Conservation (phyloP, 169 alveolate genomes). For the Eimeria maxima region DNA sequence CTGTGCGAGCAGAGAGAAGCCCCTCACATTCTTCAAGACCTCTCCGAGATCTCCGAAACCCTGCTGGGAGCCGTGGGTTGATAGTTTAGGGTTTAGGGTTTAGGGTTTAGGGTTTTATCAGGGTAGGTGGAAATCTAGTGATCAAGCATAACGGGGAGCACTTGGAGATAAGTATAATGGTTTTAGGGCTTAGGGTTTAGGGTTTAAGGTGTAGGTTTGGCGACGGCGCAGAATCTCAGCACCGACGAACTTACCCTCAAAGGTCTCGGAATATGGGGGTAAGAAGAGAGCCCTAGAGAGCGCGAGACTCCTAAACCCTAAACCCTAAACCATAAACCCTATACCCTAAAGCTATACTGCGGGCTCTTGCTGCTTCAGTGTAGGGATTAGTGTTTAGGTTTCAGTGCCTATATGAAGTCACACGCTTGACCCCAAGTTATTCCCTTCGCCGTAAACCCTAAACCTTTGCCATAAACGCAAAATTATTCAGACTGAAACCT, state of each 20-base stretch:
- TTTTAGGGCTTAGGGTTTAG: slow-evolving; percentile 35
- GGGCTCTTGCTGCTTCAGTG: no score
- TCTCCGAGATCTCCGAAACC: slow-evolving; percentile 22
- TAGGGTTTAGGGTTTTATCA: background rate
- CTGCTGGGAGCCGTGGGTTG: slow-evolving; percentile 48
- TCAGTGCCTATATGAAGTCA: background rate
- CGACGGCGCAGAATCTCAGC: slow-evolving; percentile 9
- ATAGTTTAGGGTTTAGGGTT: slow-evolving; percentile 33
- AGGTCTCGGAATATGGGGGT: slow-evolving; percentile 66
- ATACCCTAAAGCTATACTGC: no score
- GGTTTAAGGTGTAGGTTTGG: background rate
- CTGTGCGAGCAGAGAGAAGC: slow-evolving; percentile 38
- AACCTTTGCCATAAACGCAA: background rate
- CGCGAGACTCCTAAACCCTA: no score
- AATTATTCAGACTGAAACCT: background rate
- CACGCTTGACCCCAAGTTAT: background rate
- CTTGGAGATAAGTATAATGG: no score
- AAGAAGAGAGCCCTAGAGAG: background rate
- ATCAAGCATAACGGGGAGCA: background rate
- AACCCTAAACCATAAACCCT: no score
- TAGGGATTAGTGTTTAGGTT: slow-evolving; percentile 9
- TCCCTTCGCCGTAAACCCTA: background rate
- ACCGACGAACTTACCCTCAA: slow-evolving; percentile 3
- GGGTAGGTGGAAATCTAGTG: background rate
- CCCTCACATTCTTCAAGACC: background rate